These are phyloP conservation scores for Coemansia sp. DNA, from an alignment of 192 early-diverging fungal genomes.

Conservation along the genomic window DNA sequence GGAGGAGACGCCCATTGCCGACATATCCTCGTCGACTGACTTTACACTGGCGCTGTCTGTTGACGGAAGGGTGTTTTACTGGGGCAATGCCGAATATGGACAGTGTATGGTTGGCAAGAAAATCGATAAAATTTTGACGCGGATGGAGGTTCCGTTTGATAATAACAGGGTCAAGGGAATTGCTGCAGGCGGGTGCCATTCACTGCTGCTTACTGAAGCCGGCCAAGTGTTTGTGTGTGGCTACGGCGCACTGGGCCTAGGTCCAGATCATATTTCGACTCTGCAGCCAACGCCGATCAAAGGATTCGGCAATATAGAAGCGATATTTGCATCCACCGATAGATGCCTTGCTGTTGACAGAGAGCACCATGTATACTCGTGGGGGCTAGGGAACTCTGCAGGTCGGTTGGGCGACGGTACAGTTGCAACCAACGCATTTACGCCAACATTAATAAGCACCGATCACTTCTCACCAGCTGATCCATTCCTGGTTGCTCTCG, in stretches of 20 bases:
- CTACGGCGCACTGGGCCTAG: constrained; percentile 66
- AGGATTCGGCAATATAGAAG: constrained; percentile 36
- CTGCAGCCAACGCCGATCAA: constrained; percentile 52
- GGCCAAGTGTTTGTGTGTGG: constrained; percentile 68
- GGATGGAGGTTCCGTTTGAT: constrained; percentile 53
- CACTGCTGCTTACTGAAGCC: constrained; percentile 54
- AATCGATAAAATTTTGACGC: constrained; percentile 58
- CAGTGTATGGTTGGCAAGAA: constrained; percentile 61
- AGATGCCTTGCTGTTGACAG: constrained; percentile 32
- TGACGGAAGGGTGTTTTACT: constrained; percentile 61
- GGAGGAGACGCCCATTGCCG: constrained; percentile 38
- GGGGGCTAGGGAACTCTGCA: constrained; percentile 41
- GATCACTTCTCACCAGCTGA: background rate
- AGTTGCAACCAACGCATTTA: constrained; percentile 11
- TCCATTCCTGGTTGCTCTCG: constrained; percentile 30
- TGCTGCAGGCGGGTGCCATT: constrained; percentile 69
- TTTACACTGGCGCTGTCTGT: constrained; percentile 62
- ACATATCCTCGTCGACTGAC: constrained; percentile 65
- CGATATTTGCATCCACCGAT: constrained; percentile 63
- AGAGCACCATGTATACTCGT: constrained; percentile 26
- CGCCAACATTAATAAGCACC: constrained; percentile 15
- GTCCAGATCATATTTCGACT: constrained; percentile 42
- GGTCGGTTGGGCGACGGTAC: constrained; percentile 35
- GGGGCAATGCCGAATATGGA: constrained; percentile 78
- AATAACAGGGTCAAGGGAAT: constrained; percentile 50